Percentiles rank a stretch among this genome's conserved stretches.
phyloP scores from a whole-genome alignment of 495 filamentous ascomycete genomes.

The Aspergillus affinis region DNA sequence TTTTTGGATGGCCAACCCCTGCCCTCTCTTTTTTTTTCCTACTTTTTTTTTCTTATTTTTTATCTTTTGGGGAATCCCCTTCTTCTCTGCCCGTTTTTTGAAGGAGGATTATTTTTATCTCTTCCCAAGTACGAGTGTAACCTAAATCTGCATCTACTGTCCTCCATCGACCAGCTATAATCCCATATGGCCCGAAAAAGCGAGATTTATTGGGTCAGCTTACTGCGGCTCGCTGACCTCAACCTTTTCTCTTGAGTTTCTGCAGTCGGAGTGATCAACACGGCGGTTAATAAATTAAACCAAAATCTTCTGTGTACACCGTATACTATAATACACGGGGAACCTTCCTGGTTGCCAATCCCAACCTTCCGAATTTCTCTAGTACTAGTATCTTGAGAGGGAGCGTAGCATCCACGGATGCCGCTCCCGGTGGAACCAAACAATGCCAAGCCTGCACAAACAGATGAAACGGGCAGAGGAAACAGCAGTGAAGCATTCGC shows the following conservation, averaged over 20 bases:
- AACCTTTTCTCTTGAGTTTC: not conserved
- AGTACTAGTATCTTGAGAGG: not conserved
- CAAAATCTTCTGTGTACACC: not conserved
- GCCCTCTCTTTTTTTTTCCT: not conserved
- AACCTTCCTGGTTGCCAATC: conserved; percentile 1
- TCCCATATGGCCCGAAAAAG: not conserved
- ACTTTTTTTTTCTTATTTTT: conserved; percentile 7
- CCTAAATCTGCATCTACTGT: not conserved
- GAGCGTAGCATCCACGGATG: conserved; percentile 4
- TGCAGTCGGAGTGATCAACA: conserved; percentile 7
- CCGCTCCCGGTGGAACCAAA: conserved; percentile 15
- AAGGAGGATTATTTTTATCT: not conserved
- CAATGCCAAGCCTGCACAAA: conserved; percentile 26
- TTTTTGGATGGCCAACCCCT: not conserved
- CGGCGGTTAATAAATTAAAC: conserved; percentile 3
- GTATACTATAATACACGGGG: not conserved
- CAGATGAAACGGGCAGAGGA: conserved; percentile 29
- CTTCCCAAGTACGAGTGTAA: conserved; percentile 1
- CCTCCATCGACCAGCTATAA: not conserved
- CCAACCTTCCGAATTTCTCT: conserved; percentile 4
- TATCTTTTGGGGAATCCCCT: not conserved
- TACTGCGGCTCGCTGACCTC: not conserved
- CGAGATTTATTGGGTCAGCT: not conserved
- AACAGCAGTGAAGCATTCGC: conserved; percentile 28
- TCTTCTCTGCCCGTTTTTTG: too few species aligned